Base-by-base conservation (phyloP, 192 early-diverging fungal genomes). In the Linnemannia zychae region DNA sequence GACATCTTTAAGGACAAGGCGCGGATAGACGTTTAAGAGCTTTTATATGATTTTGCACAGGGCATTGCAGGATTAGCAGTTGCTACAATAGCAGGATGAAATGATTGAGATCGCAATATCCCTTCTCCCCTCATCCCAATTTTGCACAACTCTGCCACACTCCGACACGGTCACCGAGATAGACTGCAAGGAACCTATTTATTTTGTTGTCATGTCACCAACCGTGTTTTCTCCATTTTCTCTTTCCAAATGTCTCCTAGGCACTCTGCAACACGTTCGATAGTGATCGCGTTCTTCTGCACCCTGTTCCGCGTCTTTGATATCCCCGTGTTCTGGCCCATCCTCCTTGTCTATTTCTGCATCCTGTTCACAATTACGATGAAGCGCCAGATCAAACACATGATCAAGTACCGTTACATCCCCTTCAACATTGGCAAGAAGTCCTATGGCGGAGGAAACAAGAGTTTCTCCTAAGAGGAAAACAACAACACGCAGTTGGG, bases 281-380 rank as follows among this genome's bases (percentile, higher is more conserved):
- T 96, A 47, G 49, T 93, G 66, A 93, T 98, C 73, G 94, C 98
- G 22, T 88, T 98, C 68, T 86, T 97, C 50, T 98, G 97, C 90
- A 96, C 97, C 66, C 91, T 98, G 78, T 94, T 97, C 88, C 74
- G 91, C 18, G 86, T 96, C 72, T 94, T 99, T 82, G 97, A 99
- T 79, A 92, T 99, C 66, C 99, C 99, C 34, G 99, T 99, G 5
- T 99, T 97, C 89, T 99, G 99, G 99, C 99, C 99, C 6, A 99
- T 99, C 79, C 91, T 99, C 53, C 87, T 99, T 86, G 92, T 99
- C 40, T 99, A 99, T 90, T 99, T 98, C 88, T 88, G 97, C 69
- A 93, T 98, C 79, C 90, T 99, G 36, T 97, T 99, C 85, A 90
- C 93, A 33, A 87, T 99, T 48, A 99, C 99, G 3, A 99, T 99